Evolutionary conservation across 441 rosid genomes (phyloP), one percentile per base, ranked within the genome.

Genomic region (Euphorbia schlechtendalii): DNA sequence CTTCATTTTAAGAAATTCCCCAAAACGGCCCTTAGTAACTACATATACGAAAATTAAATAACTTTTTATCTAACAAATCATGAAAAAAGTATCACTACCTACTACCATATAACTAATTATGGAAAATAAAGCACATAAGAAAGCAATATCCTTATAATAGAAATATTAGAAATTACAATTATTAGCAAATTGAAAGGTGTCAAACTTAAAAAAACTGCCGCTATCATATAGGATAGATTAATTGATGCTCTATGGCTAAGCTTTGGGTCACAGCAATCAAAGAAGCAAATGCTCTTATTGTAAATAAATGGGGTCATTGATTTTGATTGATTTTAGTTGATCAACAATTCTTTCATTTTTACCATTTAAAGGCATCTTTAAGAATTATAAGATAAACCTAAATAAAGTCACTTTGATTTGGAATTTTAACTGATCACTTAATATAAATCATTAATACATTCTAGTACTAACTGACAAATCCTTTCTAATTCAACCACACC

Each of bases 401-500:
- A 66, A 72, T 69, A 41, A 62, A 74, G 77, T 46, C 13, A 49
- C 36, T 59, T 68, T 68, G 79, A 78, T 76, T 55, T 66, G 63
- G 72, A 68, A 64, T 25, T 56, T 68, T 66, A 68, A 70, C 82
- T 20, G 61, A 66, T 64, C 12, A 61, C 49, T 36, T 55, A n/a
- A n/a, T n/a, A n/a, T n/a, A n/a, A n/a, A n/a, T n/a, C n/a, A n/a
- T n/a, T n/a, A n/a, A n/a, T n/a, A n/a, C n/a, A n/a, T n/a, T n/a
- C n/a, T n/a, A n/a, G n/a, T n/a, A n/a, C n/a, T n/a, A 64, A 59
- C 67, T 73, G 58, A 67, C 68, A 46, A 59, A 52, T 38, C 54
- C 66, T 58, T 32, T 8, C 25, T 62, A 10, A 67, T 6, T 12
- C 13, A 5, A 63, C 17, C 28, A 21, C 12, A 11, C 2, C 30